Evolutionary conservation across 2,329 filamentous ascomycete genomes (phyloP), one percentile per base, ranked within the genome.

Genomic region (Plenodomus tracheiphilus): DNA sequence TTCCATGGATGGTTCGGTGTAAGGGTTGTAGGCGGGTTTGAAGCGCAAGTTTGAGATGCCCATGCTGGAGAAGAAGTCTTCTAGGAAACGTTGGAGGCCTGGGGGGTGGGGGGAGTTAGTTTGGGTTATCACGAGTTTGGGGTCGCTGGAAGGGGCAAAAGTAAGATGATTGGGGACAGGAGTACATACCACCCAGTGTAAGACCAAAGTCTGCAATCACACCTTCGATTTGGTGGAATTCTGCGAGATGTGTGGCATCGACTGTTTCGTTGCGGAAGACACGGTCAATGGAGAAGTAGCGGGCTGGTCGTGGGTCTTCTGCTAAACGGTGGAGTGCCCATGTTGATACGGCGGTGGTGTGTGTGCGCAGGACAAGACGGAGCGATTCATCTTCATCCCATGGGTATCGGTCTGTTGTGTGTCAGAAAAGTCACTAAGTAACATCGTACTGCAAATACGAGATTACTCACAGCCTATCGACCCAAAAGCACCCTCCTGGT

Each of bases 191-290:
- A 60, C 94, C 94, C 16, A 97, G 83, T 0, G 93, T 95, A 54
- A 99, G 81, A 30, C 88, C 88, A 72, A 96, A 97, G 75, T 99
- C 94, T 20, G 94, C 94, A 75, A 99, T 97, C 42, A 99, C 93
- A 74, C 94, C 94, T 76, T 99, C 94, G 28, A 97, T 90, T 72
- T 99, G 94, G 77, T 99, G 94, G 81, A 99, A 99, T 75, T 99
- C 94, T 34, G 91, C 92, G 67, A 99, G 76, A 79, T 99, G 94
- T 8, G 94, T 99, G 13, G 92, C 92, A 68, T 99, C 94, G 49
- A 99, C 92, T 2, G 91, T 91, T 76, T 99, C 94, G 74, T 99
- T 99, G 60, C 91, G 85, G 86, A 99, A 99, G 53, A 99, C 94
- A 46, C 94, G 86, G 75, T 99, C 94, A 71, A 99, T 99, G 54